Base-by-base conservation (phyloP, 139 green algal genomes). In the Coelastrella sp. region DNA sequence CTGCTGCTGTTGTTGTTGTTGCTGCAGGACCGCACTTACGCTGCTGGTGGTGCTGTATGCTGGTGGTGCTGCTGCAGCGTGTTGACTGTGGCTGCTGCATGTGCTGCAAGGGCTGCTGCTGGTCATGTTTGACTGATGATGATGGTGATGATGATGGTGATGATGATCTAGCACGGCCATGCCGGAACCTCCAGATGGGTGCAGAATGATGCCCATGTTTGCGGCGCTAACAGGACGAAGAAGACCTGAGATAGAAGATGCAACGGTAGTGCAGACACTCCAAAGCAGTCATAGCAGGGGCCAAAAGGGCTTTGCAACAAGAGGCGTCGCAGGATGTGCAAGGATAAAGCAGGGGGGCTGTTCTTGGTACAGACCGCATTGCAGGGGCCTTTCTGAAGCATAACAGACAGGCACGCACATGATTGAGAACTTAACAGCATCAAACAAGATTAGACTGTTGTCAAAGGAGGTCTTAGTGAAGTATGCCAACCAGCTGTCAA, bases 1-100 rank as follows among this genome's bases (percentile, higher is more conserved):
- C 77, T 40, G 77, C 60, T 38, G 13, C 60, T 74, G 77, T 38
- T 75, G 38, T 37, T 62, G 38, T 23, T 41, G 51, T 37, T 53
- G 30, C 60, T 72, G 57, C 48, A 63, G 50, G 30, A 0, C 59
- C 19, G 23, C n/a, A 4, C 45, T 57, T 23, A 23, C 11, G 25
- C 27, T 32, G 6, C 48, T 34, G 34, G 3, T 83, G 53, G 53
- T 83, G 76, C 72, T 64, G 45, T 43, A 57, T 37, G 72, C 38
- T 80, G 45, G 40, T 41, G 72, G 51, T 83, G 76, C 76, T 83
- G 57, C 53, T 51, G 48, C 57, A 11, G 19, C 8, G 15, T 53
- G 75, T 25, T 71, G 57, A 53, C 57, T 72, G 74, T 69, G 32
- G 60, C 77, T 75, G 77, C 77, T 84, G 77, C 77, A 62, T 17